These are phyloP conservation scores for Fusarium nodosum DNA, from an alignment of 2,329 filamentous ascomycete genomes.

Conservation along the genomic window DNA sequence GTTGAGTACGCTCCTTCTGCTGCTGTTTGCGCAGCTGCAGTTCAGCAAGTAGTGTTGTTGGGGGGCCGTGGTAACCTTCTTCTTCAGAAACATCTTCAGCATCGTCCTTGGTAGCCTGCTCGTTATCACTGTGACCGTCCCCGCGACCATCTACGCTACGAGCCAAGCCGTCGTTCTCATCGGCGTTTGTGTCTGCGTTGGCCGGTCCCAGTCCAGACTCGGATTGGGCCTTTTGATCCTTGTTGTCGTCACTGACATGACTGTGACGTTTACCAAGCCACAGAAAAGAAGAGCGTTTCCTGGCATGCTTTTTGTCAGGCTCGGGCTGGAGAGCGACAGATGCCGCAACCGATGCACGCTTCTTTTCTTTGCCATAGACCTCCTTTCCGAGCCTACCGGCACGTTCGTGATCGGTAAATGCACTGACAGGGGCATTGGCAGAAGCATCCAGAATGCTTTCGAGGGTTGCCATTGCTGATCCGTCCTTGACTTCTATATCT, in stretches of 20 bases:
- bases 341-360: slow-evolving; percentile 58
- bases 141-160: slow-evolving; percentile 52
- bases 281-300: slow-evolving; percentile 65
- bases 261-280: slow-evolving; percentile 61
- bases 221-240: slow-evolving; percentile 34
- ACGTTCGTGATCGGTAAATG: slow-evolving; percentile 91
- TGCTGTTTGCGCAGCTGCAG: slow-evolving; percentile 91
- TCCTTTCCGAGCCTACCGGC: slow-evolving; percentile 81
- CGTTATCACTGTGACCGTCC: slow-evolving; percentile 44
- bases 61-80: slow-evolving; percentile 74
- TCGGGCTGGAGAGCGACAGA: slow-evolving; percentile 46
- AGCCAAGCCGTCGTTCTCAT: slow-evolving; percentile 42
- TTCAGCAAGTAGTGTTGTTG: slow-evolving; percentile 92
- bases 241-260: slow-evolving; percentile 49
- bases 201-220: slow-evolving; percentile 47
- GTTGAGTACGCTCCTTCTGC: slow-evolving; percentile 80
- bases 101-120: slow-evolving; percentile 59
- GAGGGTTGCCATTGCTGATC: slow-evolving; percentile 88
- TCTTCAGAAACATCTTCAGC: slow-evolving; percentile 62
- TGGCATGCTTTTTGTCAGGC: slow-evolving; percentile 51
- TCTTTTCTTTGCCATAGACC: slow-evolving; percentile 76
- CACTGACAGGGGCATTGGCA: slow-evolving; percentile 85
- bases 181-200: slow-evolving; percentile 46
- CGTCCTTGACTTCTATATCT: slow-evolving; percentile 73
- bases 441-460: slow-evolving; percentile 94